phyloP scores from a whole-genome alignment of 2,329 filamentous ascomycete genomes.

The Colletotrichum tropicicola region DNA sequence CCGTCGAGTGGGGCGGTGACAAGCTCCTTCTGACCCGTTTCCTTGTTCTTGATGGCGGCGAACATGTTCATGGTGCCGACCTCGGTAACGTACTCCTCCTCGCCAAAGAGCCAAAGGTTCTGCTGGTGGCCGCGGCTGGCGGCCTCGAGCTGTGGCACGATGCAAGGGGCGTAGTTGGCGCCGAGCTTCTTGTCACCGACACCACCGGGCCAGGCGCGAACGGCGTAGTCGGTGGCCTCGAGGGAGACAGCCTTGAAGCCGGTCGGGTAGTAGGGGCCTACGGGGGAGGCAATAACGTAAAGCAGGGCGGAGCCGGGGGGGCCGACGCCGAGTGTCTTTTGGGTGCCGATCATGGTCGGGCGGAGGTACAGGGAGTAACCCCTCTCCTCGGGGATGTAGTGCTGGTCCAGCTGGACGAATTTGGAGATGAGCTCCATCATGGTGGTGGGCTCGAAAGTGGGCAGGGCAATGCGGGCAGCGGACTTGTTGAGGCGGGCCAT shows the following conservation, averaged over 20 bases:
- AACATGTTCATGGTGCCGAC: slow-evolving; percentile 99
- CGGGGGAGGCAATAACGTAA: slow-evolving; percentile 94
- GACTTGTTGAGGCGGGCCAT: slow-evolving; percentile 96
- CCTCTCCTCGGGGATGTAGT: slow-evolving; percentile 86
- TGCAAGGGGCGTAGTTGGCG: slow-evolving; percentile 99
- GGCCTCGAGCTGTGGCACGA: slow-evolving; percentile 94
- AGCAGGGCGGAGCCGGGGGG: slow-evolving; percentile 92
- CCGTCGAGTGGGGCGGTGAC: slow-evolving; percentile 96
- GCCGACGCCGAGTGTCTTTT: slow-evolving; percentile 90
- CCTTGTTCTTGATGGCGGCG: slow-evolving; percentile 82
- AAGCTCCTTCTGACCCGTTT: slow-evolving; percentile 90
- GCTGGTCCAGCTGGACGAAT: slow-evolving; percentile 82
- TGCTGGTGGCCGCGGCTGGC: slow-evolving; percentile 94
- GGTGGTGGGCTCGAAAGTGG: slow-evolving; percentile 79
- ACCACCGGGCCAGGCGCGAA: slow-evolving; percentile 96
- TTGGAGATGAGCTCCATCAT: slow-evolving; percentile 84
- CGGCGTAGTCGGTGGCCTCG: slow-evolving; percentile 95
- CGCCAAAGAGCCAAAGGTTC: slow-evolving; percentile 97
- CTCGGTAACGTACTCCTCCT: slow-evolving; percentile 95
- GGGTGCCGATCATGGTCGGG: slow-evolving; percentile 97
- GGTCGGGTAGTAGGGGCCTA: slow-evolving; percentile 97
- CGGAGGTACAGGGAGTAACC: slow-evolving; percentile 97
- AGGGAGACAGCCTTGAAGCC: slow-evolving; percentile 97
- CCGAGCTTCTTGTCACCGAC: slow-evolving; percentile 98
- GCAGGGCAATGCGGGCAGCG: slow-evolving; percentile 88